Base-by-base conservation (phyloP, 2,329 filamentous ascomycete species). In the Neopestalotiopsis sp. region DNA sequence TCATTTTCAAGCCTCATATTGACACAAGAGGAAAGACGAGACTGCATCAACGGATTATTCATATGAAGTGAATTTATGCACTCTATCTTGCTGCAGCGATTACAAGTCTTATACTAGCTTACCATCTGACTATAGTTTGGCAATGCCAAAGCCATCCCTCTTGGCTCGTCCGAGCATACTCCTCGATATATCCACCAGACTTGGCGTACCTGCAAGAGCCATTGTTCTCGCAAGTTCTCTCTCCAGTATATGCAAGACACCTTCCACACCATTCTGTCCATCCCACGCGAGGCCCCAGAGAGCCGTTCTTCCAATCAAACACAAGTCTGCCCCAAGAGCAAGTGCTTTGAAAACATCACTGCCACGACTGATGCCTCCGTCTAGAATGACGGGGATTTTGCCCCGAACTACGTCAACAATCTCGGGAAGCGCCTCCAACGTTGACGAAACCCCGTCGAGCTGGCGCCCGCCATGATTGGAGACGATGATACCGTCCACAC, bases 381-480 rank as follows among this genome's bases (percentile, higher is more conserved):
- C 66, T 9, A 68, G 9, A 13, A 74, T 56, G 82, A 85, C 78
- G 1, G 77, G 76, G 4, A 84, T 81, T 69, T 77, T 80, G 0
- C 82, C 82, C 17, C 85, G 80, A 1, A 83, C 82, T 14, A 82
- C 83, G 4, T 85, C 84, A 62, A 84, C 82, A 70, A 86, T 83
- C 69, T 85, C 81, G 9, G 83, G 65, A 49, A 69, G 24, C 2
- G 49, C 81, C 65, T 85, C 84, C 9, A 85, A 75, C 1, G 83
- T 84, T 1, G 84, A 82, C 0, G 81, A 78, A 1, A 81, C 80
- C 4, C 81, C 80, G 65, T 85, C 83, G 4, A 86, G 76, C 71
- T 86, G 84, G 5, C 83, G 74, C 1, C 84, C 84, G 4, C 84
- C 84, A 68, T 85, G 83, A 64, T 85, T 85, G 2, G 81, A 81